Evolutionary conservation across 768 basidiomycete genomes (phyloP).

Genomic region (Crepidotus variabilis): DNA sequence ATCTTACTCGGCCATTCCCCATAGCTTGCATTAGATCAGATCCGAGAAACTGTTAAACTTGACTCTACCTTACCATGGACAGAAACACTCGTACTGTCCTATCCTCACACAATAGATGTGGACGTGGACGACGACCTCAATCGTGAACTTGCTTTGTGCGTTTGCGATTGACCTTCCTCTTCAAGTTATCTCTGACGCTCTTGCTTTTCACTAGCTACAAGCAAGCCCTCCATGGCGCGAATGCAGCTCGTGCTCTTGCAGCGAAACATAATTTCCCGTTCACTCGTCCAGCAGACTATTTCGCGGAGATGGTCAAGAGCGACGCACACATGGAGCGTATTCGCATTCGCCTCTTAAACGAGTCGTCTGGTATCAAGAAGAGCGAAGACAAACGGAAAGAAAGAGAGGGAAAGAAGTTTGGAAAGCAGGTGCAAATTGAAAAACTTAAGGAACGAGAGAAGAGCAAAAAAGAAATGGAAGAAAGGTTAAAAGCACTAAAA

Average conservation of each 20-base stretch:
- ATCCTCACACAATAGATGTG: constrained; percentile 68
- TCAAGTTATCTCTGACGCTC: background rate
- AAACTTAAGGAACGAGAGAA: constrained; percentile 87
- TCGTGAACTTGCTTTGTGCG: constrained; percentile 94
- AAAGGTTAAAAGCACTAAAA: constrained; percentile 82
- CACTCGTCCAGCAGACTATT: constrained; percentile 90
- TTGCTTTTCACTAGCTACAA: constrained; percentile 67
- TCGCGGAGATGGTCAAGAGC: constrained; percentile 98
- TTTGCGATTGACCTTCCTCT: constrained; percentile 10
- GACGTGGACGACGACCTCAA: constrained; percentile 88
- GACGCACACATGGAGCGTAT: constrained; percentile 98
- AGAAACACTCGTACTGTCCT: constrained; percentile 71
- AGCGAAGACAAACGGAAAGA: constrained; percentile 89
- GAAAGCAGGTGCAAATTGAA: constrained; percentile 95
- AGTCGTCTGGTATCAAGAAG: constrained; percentile 83
- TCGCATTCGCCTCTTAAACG: constrained; percentile 85
- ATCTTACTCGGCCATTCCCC: constrained; percentile 1
- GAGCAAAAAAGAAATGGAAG: constrained; percentile 90
- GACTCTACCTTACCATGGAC: constrained; percentile 79
- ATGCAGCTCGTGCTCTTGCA: constrained; percentile 73
- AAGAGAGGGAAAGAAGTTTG: constrained; percentile 95
- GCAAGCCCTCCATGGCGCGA: constrained; percentile 85
- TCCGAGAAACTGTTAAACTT: constrained; percentile 72
- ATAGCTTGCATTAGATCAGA: constrained; percentile 76
- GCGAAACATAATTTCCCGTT: constrained; percentile 77